Evolutionary conservation across 1,284 basidiomycete species (phyloP), one percentile per base, ranked within the genome.

Genomic region (Heliocybe sulcata): DNA sequence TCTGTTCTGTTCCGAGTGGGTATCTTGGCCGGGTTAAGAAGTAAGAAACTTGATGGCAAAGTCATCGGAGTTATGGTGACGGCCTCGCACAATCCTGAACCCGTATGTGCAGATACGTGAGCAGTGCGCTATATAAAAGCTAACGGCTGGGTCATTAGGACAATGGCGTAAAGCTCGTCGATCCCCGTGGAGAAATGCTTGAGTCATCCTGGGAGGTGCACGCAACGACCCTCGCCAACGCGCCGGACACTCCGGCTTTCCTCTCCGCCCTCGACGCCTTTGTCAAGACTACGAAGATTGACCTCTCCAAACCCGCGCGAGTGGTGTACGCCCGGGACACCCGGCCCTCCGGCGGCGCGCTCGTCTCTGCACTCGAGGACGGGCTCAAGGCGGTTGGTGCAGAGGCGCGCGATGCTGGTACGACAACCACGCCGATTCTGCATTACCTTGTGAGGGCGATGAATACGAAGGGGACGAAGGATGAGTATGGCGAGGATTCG

Each of bases 131-230:
- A 4, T 31, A 31, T 6, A 6, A 6, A 31, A 20, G 27, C 26
- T 52, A n/a, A 49, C 22, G 3, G 10, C 16, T 25, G 20, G 26
- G 27, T 35, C 57, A 56, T 45, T 53, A 98, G 92, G 97, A 99
- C 71, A 99, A 99, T 69, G 97, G 97, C 33, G 93, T 98, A 59
- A 99, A 99, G 71, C 83, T 99, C 52, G 93, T 99, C 47, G 97
- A 99, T 72, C 92, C 97, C 16, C 85, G 85, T 12, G 97, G 97
- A n/a, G 97, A 99, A 70, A 99, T 99, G 97, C 82, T 99, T n/a
- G 91, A 96, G 65, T 76, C 90, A 1, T 81, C 91, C 31, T 99
- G 97, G 97, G 97, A 99, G 70, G 67, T 70, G 0, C 83, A 96
- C 67, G 95, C 96, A 20, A 96, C 97, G 4, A 70, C 72, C 3